phyloP scores from a whole-genome alignment of 768 basidiomycete genomes.

The Phylloporus sp. region DNA sequence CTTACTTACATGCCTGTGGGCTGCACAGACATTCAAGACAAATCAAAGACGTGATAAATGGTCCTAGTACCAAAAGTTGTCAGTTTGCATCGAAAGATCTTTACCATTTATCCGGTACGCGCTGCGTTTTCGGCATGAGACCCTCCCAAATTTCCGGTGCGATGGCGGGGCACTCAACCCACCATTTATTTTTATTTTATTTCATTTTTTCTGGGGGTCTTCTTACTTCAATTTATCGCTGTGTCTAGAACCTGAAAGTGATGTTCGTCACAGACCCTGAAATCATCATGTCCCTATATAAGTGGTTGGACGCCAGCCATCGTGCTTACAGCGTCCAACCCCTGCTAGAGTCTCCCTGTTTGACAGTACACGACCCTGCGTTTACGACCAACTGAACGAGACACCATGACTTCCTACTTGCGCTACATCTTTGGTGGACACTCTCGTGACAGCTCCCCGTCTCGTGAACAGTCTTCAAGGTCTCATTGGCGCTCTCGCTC shows the following conservation, averaged over 20 bases:
- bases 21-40: conserved; percentile 25
- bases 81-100: conserved; percentile 7
- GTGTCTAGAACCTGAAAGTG: conserved; percentile 21
- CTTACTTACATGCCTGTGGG: conserved; percentile 18
- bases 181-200: neutral
- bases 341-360: conserved; percentile 9
- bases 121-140: conserved; percentile 17
- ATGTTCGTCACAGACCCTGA: conserved; percentile 21
- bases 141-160: conserved; percentile 16
- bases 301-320: conserved; percentile 4
- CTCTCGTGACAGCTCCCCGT: conserved; percentile 24
- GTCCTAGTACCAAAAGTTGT: conserved; percentile 6
- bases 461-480: conserved; percentile 32
- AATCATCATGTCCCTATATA: conserved; percentile 26
- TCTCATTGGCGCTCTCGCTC: conserved; percentile 43
- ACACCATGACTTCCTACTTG: conserved; percentile 47
- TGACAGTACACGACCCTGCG: conserved; percentile 13
- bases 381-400: conserved; percentile 18
- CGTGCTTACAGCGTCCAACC: conserved; percentile 5
- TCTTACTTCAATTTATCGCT: conserved; percentile 32
- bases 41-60: conserved; percentile 32
- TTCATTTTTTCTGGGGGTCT: conserved; percentile 28
- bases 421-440: conserved; percentile 44
- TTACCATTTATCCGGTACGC: conserved; percentile 14
- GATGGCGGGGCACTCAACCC: conserved; percentile 8